Evolutionary conservation across 768 basidiomycete species (phyloP), one percentile per base, ranked within the genome.

Genomic region (Lactifluus hygrophoroides): DNA sequence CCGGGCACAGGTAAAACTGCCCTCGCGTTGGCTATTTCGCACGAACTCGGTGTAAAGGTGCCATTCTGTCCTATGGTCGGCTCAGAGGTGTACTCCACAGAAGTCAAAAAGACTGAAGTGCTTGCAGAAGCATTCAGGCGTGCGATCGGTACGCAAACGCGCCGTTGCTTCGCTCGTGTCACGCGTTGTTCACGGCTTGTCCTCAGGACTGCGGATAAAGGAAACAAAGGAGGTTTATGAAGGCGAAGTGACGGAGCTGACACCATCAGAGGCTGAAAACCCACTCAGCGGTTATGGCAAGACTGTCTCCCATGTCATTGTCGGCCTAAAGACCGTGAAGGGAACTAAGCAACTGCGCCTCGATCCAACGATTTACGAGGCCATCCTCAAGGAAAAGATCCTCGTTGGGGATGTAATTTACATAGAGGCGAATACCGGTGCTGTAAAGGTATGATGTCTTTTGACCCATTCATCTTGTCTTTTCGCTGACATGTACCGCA

Each of bases 41-140:
- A 97, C 59, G 96, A 98, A 66, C 80, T 99, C 0, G 96, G 96
- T 0, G 74, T 81, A 21, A 96, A 96, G 67, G 94, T 97, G 1
- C 96, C 96, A 0, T 98, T 99, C 70, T 97, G 95, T 70, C 93
- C 94, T 5, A 97, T 97, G 92, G 96, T 98, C 43, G 96, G 96
- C 0, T 88, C 86, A 19, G 96, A 99, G 72, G 96, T 98, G 60
- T 98, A 96, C 69, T 90, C 86, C 40, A 85, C 90, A 3, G 95
- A 98, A 72, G 94, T 99, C 56, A 98, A 98, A 77, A 99, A 99
- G 80, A 98, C 96, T 1, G 96, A 98, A 69, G 94, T 98, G 5
- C 75, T 99, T 19, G 92, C 94, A 48, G 95, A 97, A 71, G 83
- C 86, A 37, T 98, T 98, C 73, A 80, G 95, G 57, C 76, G 96